A percentile compares a stretch with the other conserved stretches of the same genome.
Evolutionary conservation across 306 rosid genomes (phyloP).

Genomic region (Styphnolobium japonicum): DNA sequence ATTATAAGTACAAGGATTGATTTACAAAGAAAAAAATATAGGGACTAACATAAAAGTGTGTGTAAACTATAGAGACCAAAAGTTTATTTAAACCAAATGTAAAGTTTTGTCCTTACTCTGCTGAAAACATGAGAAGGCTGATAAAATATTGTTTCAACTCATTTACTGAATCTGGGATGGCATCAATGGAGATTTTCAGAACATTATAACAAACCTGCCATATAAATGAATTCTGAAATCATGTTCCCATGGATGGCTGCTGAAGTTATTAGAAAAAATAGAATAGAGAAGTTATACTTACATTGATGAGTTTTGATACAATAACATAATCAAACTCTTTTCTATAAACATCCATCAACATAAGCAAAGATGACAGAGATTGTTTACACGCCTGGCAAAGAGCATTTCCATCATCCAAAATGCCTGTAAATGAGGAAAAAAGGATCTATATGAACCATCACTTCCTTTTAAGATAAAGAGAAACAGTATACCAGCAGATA

Average conservation of each 20-base stretch:
- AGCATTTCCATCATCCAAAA: constrained; percentile 63
- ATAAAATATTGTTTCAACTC: constrained; percentile 56
- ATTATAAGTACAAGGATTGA: no score
- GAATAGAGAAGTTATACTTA: constrained; percentile 17
- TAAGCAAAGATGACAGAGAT: constrained; percentile 47
- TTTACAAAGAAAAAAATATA: no score
- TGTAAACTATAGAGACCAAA: no score
- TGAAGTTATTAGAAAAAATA: not conserved
- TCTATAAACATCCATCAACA: constrained; percentile 50
- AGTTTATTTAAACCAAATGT: no score
- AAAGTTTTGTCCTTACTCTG: constrained; percentile 43
- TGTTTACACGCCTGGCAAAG: constrained; percentile 56
- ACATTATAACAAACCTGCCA: constrained; percentile 46
- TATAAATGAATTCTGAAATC: constrained; percentile 3
- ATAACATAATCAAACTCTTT: constrained; percentile 50
- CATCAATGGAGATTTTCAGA: constrained; percentile 36
- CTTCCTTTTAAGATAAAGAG: not conserved
- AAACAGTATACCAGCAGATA: not conserved
- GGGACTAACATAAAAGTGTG: no score
- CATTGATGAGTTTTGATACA: constrained; percentile 44
- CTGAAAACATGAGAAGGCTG: constrained; percentile 48
- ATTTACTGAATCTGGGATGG: constrained; percentile 49
- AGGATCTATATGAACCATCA: not conserved
- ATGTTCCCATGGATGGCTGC: not conserved
- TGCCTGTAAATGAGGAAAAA: constrained; percentile 37